Percentiles rank a stretch among this genome's conserved stretches.
phyloP scores from a whole-genome alignment of 495 filamentous ascomycete species.

The Penicillium turbatum region DNA sequence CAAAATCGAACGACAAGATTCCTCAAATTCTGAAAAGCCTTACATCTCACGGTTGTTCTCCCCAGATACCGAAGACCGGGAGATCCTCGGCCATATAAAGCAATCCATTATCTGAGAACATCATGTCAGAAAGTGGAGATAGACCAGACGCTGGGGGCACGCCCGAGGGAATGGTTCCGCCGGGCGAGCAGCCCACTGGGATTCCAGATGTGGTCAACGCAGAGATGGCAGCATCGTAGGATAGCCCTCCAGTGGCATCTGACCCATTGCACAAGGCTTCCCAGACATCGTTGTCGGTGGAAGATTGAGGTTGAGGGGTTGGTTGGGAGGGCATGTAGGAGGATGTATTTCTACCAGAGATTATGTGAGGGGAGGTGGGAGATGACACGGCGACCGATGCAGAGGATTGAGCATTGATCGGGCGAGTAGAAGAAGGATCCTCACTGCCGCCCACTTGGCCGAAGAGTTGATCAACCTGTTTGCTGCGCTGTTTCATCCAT shows the following conservation, averaged over 20 bases:
- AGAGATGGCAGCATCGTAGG: conserved; percentile 45
- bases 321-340: conserved; percentile 14
- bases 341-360: conserved; percentile 7
- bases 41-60: conserved; percentile 14
- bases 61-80: conserved; percentile 39
- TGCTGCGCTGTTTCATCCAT: conserved; percentile 38
- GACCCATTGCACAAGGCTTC: conserved; percentile 30
- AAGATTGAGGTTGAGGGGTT: conserved; percentile 7
- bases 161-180: conserved; percentile 32
- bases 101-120: conserved; percentile 39
- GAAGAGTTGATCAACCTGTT: conserved; percentile 39
- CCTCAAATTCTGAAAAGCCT: too few species aligned
- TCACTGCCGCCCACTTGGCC: conserved; percentile 30
- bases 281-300: conserved; percentile 27
- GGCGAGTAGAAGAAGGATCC: conserved; percentile 13
- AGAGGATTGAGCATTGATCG: conserved; percentile 8
- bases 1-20: not conserved
- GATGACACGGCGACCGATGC: conserved; percentile 10
- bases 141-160: conserved; percentile 19
- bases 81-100: conserved; percentile 42
- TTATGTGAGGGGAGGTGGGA: conserved; percentile 28
- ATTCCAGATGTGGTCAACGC: conserved; percentile 47
- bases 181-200: conserved; percentile 39
- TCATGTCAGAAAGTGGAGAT: conserved; percentile 38
- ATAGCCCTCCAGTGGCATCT: conserved; percentile 23